These are phyloP conservation scores for Leccinum pseudoinsigne DNA, from an alignment of 1,284 basidiomycete species.

Conservation along the genomic window DNA sequence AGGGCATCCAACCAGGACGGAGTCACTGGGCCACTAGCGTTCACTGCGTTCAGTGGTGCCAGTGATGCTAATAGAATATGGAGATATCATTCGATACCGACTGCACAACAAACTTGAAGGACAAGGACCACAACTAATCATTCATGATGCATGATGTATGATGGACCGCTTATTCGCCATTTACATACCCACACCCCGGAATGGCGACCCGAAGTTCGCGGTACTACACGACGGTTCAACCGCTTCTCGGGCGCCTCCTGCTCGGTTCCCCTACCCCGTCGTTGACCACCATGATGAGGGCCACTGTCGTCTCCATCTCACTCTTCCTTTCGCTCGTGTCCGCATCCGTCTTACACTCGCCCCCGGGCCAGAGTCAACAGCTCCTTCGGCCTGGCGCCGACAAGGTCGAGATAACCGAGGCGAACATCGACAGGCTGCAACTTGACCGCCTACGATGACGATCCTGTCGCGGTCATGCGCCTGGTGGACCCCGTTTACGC, in stretches of 20 bases:
- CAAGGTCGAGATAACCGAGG: not conserved
- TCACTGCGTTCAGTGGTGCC: too few relatives aligned
- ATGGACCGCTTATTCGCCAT: not conserved
- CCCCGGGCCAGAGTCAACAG: conserved; percentile 3
- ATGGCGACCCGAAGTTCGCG: not conserved
- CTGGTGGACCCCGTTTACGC: conserved; percentile 19
- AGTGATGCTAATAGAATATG: not conserved
- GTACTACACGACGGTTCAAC: not conserved
- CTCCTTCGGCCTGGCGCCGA: not conserved
- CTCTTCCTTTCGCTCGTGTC: conserved; percentile 3
- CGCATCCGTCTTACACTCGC: conserved; percentile 1
- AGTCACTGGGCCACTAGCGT: too few relatives aligned
- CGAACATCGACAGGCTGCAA: conserved; percentile 3
- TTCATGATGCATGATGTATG: too few relatives aligned
- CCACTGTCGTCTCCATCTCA: not conserved
- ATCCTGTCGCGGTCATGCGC: conserved; percentile 23
- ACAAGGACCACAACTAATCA: not conserved
- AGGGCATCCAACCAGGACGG: too few relatives aligned
- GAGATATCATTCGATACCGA: not conserved
- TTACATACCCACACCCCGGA: not conserved
- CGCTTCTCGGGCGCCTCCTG: not conserved
- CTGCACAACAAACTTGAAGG: not conserved
- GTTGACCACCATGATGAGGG: not conserved
- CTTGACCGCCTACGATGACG: conserved; percentile 12
- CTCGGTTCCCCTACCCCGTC: not conserved